Evolutionary conservation across 2,329 filamentous ascomycete species (phyloP), one percentile per base, ranked within the genome.

Genomic region (Coccinonectria pachysandricola): DNA sequence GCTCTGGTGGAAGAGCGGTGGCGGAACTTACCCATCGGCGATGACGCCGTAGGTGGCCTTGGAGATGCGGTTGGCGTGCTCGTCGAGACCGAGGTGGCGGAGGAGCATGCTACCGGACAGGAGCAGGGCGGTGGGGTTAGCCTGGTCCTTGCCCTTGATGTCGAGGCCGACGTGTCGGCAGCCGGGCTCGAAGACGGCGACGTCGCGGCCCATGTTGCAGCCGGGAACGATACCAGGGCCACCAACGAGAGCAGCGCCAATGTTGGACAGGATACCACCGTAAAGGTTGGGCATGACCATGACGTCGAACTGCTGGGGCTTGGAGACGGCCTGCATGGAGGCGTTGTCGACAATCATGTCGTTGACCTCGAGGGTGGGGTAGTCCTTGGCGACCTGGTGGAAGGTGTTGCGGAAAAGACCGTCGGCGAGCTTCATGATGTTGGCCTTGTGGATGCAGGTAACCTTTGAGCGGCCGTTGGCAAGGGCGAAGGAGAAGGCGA

Each of bases 291-390:
- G 91, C 87, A 96, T 96, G 60, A 98, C 91, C 79, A 98, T 84
- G 50, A 98, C 91, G 59, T 98, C 91, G 57, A 98, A 98, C 64
- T 98, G 91, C 67, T 96, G 91, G 37, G 91, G 91, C 44, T 76
- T 74, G 45, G 84, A 87, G 46, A 98, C 91, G 56, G 86, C 92
- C 71, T 98, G 91, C 91, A 98, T 98, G 53, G 84, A 93, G 52
- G 91, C 91, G 64, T 98, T 98, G 68, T 98, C 91, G 62, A 98
- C 91, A 60, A 98, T 98, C 88, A 98, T 95, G 67, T 98, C 91
- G 70, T 92, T 92, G 56, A 79, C 80, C 70, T 95, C 83, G 48
- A 98, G 72, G 38, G 84, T 92, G 34, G 91, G 88, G 68, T 91
- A 98, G 60, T 94, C 85, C 68, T 92, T 82, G 43, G 86, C 83